Percentiles rank a stretch among this genome's conserved stretches.
phyloP scores from a whole-genome alignment of 176 grass and related monocot species.

The Carex cristatella region DNA sequence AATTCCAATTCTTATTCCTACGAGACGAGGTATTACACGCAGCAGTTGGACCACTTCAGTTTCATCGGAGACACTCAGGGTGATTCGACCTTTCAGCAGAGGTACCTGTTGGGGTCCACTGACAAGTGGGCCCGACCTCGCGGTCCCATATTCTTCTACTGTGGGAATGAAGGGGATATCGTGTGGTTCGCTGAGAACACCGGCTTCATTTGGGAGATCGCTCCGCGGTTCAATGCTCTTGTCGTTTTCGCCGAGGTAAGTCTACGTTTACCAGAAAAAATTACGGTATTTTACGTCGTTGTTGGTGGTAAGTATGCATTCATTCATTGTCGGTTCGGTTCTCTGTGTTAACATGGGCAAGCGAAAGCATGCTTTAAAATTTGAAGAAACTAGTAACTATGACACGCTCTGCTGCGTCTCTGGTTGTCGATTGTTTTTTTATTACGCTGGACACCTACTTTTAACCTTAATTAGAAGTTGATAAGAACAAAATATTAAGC shows the following conservation, averaged over 20 bases:
- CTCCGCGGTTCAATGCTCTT: conserved; percentile 74
- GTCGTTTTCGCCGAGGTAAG: conserved; percentile 89
- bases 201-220: conserved; percentile 88
- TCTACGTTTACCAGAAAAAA: neutral
- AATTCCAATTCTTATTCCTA: conserved; percentile 27
- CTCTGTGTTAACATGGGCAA: neutral
- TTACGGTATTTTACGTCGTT: neutral
- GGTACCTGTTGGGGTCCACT: conserved; percentile 54
- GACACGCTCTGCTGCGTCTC: neutral
- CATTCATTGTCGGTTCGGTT: too few relatives aligned
- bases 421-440: neutral
- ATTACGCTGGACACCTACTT: neutral
- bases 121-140: conserved; percentile 39
- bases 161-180: conserved; percentile 96
- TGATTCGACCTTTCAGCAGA: conserved; percentile 54
- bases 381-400: neutral
- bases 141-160: conserved; percentile 96
- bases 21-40: conserved; percentile 78
- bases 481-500: neutral
- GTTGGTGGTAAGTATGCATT: neutral
- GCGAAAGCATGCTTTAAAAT: neutral
- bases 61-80: conserved; percentile 39
- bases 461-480: neutral
- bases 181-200: conserved; percentile 93
- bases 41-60: conserved; percentile 91